Conservation (phyloP, 2,329 filamentous ascomycete species). For the Stylonectria norvegica region DNA sequence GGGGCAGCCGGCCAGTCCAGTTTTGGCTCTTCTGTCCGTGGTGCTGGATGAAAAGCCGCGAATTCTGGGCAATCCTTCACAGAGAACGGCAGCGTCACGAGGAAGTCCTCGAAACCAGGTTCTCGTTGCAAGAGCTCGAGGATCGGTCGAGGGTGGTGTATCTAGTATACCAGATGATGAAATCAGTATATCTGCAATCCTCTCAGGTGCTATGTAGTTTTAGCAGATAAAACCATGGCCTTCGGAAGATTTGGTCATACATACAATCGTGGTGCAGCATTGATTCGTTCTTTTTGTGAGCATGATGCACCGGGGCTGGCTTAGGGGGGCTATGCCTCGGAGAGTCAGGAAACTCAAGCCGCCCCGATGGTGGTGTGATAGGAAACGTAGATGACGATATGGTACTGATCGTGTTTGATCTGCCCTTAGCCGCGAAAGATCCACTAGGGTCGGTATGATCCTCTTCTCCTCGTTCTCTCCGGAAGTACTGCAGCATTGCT, state of each 20-base stretch:
- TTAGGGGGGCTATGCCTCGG: slow-evolving; percentile 2
- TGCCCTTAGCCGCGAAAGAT: slow-evolving; percentile 28
- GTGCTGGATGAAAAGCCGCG: slow-evolving; percentile 25
- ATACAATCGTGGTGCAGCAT: slow-evolving; percentile 18
- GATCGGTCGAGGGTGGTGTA: slow-evolving; percentile 12
- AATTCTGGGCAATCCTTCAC: slow-evolving; percentile 14
- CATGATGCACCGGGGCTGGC: slow-evolving; percentile 17
- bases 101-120: slow-evolving; percentile 13
- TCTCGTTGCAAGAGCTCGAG: slow-evolving; percentile 4
- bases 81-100: slow-evolving; percentile 7
- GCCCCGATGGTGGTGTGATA: slow-evolving; percentile 25
- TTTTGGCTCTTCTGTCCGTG: slow-evolving; percentile 8
- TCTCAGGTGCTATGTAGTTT: slow-evolving; percentile 17
- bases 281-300: slow-evolving; percentile 6
- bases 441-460: slow-evolving; percentile 33
- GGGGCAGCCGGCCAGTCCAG: slow-evolving; percentile 2
- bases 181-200: slow-evolving; percentile 20
- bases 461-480: slow-evolving; percentile 34
- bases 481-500: slow-evolving; percentile 32
- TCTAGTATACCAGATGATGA: slow-evolving; percentile 26
- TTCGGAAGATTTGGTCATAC: too few species aligned
- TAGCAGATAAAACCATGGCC: slow-evolving; percentile 2
- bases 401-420: slow-evolving; percentile 32
- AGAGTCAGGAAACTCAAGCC: slow-evolving; percentile 11
- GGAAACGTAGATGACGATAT: slow-evolving; percentile 24